Evolutionary conservation across 192 early-diverging fungal genomes (phyloP).

Genomic region (Umbelopsis ramanniana): DNA sequence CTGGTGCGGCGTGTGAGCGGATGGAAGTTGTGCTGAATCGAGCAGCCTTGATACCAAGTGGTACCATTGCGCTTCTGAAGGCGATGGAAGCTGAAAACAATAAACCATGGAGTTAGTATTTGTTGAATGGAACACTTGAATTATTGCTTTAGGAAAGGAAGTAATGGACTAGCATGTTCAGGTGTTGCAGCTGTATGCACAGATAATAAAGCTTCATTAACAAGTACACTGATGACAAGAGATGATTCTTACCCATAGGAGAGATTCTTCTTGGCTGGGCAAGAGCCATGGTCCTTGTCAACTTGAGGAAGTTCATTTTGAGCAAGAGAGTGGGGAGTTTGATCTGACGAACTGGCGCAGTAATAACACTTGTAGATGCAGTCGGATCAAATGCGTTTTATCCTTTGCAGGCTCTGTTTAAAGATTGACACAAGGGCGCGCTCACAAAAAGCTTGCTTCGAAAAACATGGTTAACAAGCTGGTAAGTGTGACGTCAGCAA

Average conservation of each 20-base stretch:
- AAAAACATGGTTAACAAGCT: constrained; percentile 1
- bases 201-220: too few relatives aligned
- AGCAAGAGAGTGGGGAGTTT: constrained; percentile 19
- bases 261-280: constrained; percentile 10
- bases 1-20: constrained; percentile 27
- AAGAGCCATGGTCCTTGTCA: constrained; percentile 19
- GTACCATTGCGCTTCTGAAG: constrained; percentile 25
- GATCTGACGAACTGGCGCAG: constrained; percentile 17
- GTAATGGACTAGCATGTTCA: too few relatives aligned
- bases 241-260: too few relatives aligned
- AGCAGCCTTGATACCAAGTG: constrained; percentile 25
- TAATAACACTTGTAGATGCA: constrained; percentile 3
- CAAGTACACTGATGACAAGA: too few relatives aligned
- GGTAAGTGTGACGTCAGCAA: constrained; percentile 5
- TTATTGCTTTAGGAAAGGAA: background rate
- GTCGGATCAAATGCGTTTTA: constrained; percentile 20
- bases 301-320: constrained; percentile 22
- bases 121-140: background rate
- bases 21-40: constrained; percentile 32
- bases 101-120: background rate
- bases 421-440: constrained; percentile 15
- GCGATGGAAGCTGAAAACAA: constrained; percentile 12
- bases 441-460: background rate
- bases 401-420: background rate
- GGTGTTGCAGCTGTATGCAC: too few relatives aligned